Evolutionary conservation across 768 basidiomycete genomes (phyloP).

Genomic region (Pholiota molesta): DNA sequence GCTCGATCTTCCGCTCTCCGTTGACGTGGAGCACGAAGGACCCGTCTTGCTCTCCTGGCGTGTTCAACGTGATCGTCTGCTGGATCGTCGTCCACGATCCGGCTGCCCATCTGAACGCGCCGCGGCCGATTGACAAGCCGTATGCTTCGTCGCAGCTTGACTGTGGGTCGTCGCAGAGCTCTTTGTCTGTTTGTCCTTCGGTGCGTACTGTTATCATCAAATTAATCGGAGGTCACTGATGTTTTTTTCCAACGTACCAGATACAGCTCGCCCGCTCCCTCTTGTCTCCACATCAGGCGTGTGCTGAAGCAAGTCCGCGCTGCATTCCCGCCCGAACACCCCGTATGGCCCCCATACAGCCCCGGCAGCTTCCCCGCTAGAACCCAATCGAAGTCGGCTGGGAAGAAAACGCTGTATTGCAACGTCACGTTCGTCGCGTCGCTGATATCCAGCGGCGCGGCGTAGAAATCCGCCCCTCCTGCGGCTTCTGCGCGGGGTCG

Average conservation of each 20-base stretch:
- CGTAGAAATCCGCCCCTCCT: constrained; percentile 79
- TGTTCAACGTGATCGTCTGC: constrained; percentile 77
- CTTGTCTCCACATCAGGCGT: constrained; percentile 77
- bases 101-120: constrained; percentile 60
- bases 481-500: constrained; percentile 63
- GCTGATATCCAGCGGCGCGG: constrained; percentile 44
- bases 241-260: constrained; percentile 47
- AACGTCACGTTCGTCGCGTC: constrained; percentile 57
- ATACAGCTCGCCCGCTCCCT: constrained; percentile 76
- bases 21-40: constrained; percentile 66
- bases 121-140: constrained; percentile 77
- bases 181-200: constrained; percentile 67
- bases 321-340: constrained; percentile 75
- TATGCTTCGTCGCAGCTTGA: constrained; percentile 69
- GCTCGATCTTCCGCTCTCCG: constrained; percentile 52
- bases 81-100: constrained; percentile 73
- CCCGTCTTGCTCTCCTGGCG: constrained; percentile 72
- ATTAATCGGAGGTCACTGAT: neutral
- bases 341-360: constrained; percentile 66
- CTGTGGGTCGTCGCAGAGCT: constrained; percentile 57
- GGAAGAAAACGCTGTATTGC: constrained; percentile 79
- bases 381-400: constrained; percentile 73
- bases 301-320: constrained; percentile 83
- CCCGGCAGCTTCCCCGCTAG: constrained; percentile 87
- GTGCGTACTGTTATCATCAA: constrained; percentile 61